Conservation (phyloP, 495 filamentous ascomycete genomes). For the Neurospora sp. region DNA sequence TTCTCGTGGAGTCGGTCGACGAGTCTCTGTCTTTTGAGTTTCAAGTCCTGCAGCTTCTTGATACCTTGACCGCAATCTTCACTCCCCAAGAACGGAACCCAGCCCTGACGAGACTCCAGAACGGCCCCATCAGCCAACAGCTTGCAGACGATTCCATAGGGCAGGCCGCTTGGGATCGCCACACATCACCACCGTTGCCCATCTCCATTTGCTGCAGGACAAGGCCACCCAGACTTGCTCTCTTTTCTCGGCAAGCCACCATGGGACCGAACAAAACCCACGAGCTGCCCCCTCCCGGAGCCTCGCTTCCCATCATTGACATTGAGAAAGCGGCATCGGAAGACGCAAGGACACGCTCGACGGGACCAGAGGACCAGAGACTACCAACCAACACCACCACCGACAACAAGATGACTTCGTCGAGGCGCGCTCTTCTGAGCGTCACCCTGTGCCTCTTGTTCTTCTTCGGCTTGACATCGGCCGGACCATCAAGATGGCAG, state of each 20-base stretch:
- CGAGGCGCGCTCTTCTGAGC: constrained; percentile 18
- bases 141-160: not conserved
- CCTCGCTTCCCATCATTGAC: constrained; percentile 3
- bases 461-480: constrained; percentile 22
- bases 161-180: not conserved
- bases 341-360: not conserved
- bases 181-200: not conserved
- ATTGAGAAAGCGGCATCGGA: constrained; percentile 5
- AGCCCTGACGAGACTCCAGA: constrained; percentile 2
- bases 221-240: not conserved
- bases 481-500: not conserved
- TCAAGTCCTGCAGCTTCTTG: not conserved
- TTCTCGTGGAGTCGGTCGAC: not conserved
- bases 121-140: constrained; percentile 2
- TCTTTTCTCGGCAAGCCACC: not conserved
- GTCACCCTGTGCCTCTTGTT: constrained; percentile 21
- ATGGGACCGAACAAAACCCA: constrained; percentile 9
- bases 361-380: constrained; percentile 1
- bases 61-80: not conserved
- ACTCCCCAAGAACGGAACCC: not conserved
- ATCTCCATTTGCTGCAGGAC: not conserved
- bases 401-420: constrained; percentile 17
- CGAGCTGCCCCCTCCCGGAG: constrained; percentile 2
- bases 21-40: not conserved
- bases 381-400: not conserved